Base-by-base conservation (phyloP, 2,329 filamentous ascomycete genomes). In the Lomentospora prolificans region DNA sequence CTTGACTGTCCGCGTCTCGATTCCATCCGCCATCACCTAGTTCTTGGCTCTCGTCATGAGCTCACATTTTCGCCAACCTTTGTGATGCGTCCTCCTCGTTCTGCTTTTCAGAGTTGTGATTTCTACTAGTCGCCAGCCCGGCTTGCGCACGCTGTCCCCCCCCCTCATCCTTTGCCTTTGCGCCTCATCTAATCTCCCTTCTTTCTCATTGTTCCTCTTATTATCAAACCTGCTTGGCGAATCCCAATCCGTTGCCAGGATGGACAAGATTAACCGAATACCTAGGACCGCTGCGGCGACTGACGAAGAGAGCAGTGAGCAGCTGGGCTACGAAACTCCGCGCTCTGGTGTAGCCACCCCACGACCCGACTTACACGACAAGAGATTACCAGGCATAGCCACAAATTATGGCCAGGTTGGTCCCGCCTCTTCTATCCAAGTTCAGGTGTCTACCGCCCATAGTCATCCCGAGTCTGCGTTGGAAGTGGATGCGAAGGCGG, bases 321-420 rank as follows among this genome's bases (percentile, higher is more conserved):
- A 89, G 64, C 86, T 90, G 69, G 89, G 89, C 68, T 88, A 87
- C 70, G 87, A 89, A 64, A 91, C 89, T 55, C 94, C 90, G 65
- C 87, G 90, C 66, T 95, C 91, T 64, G 90, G 91, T 66, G 83
- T 95, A 70, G 88, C 90, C 62, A 99, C 94, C 60, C 94, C 94
- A 63, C 88, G 91, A 67, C 94, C 94, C 63, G 92, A 97, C 73
- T 86, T 87, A 61, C 86, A 88, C 67, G 94, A 99, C 76, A 96
- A 96, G 76, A 87, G 94, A 74, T 79, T 95, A 69, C 94, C 94
- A 63, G 89, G 90, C 70, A 95, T 97, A 76, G 87, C 94, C 81
- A 95, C 87, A 79, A 96, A 94, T 80, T 96, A 97, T 81, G 87
- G 87, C 77, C 94, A 99, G 92, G 94, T 99, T 95, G 86, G 94